A percentile compares a stretch with the other conserved stretches of the same genome.
Conservation (phyloP, 139 green algal species). For the Eudorina sp. region DNA sequence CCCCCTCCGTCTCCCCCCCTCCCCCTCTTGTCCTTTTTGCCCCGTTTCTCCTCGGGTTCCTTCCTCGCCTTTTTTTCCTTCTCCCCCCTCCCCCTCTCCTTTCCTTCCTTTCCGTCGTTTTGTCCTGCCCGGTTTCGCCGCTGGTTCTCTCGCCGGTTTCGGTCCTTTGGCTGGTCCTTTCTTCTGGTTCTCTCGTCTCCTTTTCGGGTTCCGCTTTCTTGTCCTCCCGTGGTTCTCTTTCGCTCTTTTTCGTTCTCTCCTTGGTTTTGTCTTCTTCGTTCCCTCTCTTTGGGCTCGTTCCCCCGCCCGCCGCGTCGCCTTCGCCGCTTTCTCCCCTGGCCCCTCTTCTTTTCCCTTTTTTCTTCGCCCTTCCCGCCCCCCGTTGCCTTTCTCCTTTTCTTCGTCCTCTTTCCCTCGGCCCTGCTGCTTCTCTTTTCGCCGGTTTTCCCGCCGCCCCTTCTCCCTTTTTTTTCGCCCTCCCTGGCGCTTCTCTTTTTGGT, state of each 20-base stretch:
- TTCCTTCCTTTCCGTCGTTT: not conserved
- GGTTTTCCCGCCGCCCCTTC: not conserved
- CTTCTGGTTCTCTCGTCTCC: not conserved
- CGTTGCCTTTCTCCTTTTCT: not conserved
- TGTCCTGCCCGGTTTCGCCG: not conserved
- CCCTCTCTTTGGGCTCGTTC: slow-evolving; percentile 16
- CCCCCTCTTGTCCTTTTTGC: not conserved
- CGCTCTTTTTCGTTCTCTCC: not conserved
- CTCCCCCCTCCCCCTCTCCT: not conserved
- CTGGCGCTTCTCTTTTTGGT: not conserved
- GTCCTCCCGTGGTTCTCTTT: slow-evolving; percentile 2
- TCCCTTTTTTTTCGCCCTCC: not conserved
- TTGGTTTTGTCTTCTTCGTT: not conserved
- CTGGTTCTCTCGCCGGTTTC: not conserved
- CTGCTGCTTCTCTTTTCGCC: not conserved
- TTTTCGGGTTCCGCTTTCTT: not conserved
- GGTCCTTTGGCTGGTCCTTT: not conserved
- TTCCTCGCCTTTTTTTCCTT: not conserved
- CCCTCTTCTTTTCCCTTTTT: not conserved
- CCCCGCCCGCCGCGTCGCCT: not conserved
- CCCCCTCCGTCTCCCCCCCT: not conserved
- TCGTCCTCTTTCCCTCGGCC: not conserved
- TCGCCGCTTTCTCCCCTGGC: not conserved
- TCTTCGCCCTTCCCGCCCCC: not conserved
- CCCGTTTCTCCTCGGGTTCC: not conserved